These are phyloP conservation scores for Cercophora newfieldiana DNA, from an alignment of 495 filamentous ascomycete genomes.

Conservation along the genomic window DNA sequence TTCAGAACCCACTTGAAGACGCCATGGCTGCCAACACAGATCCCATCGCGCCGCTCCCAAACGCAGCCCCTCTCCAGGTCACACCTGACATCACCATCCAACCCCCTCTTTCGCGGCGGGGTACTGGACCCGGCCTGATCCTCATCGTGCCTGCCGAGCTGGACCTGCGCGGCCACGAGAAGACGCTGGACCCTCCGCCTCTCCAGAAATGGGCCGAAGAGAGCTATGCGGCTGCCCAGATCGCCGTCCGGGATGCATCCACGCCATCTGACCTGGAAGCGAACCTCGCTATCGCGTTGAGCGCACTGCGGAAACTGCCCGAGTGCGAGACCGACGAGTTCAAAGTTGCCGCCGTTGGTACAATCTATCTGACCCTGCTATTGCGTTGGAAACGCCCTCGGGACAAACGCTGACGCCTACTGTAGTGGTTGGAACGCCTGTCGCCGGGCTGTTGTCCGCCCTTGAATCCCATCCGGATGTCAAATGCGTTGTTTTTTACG, in stretches of 20 bases:
- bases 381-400: too few species aligned
- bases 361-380: too few species aligned
- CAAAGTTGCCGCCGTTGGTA: conserved; percentile 40
- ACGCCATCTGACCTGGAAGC: background rate
- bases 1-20: too few species aligned
- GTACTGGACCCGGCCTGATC: conserved; percentile 56
- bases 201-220: conserved; percentile 62
- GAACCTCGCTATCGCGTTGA: conserved; percentile 19
- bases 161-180: conserved; percentile 13
- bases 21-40: background rate
- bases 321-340: conserved; percentile 31
- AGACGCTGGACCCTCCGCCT: conserved; percentile 47
- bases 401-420: too few species aligned
- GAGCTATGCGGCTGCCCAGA: conserved; percentile 53
- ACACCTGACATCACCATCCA: conserved; percentile 38
- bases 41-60: background rate
- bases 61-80: conserved; percentile 6
- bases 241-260: conserved; percentile 22
- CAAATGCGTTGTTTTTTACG: too few species aligned
- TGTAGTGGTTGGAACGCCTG: too few species aligned
- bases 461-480: background rate
- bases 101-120: conserved; percentile 57
- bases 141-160: conserved; percentile 32
- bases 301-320: conserved; percentile 27
- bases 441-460: conserved; percentile 37